Evolutionary conservation across 495 filamentous ascomycete species (phyloP).

Genomic region (Aspergillus campestris): DNA sequence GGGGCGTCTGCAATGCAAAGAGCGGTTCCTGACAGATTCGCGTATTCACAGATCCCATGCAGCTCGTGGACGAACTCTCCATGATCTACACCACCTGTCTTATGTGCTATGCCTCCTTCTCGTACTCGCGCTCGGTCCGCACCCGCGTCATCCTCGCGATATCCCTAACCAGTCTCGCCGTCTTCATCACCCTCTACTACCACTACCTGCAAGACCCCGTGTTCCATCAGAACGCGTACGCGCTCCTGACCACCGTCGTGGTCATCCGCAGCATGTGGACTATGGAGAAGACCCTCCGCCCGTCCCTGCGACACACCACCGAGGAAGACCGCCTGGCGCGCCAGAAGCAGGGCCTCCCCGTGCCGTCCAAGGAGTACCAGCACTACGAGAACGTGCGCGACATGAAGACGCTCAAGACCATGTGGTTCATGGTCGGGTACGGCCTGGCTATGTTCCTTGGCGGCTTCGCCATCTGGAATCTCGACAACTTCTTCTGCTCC

Average conservation of each 20-base stretch:
- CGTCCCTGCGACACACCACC: slow-evolving; percentile 36
- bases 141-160: slow-evolving; percentile 51
- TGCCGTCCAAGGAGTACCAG: slow-evolving; percentile 33
- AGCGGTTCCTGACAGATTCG: slow-evolving; percentile 10
- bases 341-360: slow-evolving; percentile 31
- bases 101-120: slow-evolving; percentile 86
- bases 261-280: slow-evolving; percentile 78
- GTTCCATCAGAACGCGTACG: slow-evolving; percentile 90
- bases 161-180: slow-evolving; percentile 51
- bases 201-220: slow-evolving; percentile 86
- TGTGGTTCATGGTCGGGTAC: slow-evolving; percentile 68
- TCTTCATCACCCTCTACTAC: slow-evolving; percentile 88
- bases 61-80: slow-evolving; percentile 88
- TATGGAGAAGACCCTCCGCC: slow-evolving; percentile 76
- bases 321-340: slow-evolving; percentile 36
- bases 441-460: slow-evolving; percentile 70
- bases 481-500: slow-evolving; percentile 78
- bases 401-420: slow-evolving; percentile 51
- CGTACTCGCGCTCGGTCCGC: slow-evolving; percentile 52
- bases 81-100: slow-evolving; percentile 98
- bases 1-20: too few species aligned
- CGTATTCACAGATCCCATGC: slow-evolving; percentile 72
- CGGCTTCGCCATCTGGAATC: slow-evolving; percentile 78
- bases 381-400: slow-evolving; percentile 46
- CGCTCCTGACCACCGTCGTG: slow-evolving; percentile 66